phyloP scores from a whole-genome alignment of 345 rosid species.

The Lepidium africanum region DNA sequence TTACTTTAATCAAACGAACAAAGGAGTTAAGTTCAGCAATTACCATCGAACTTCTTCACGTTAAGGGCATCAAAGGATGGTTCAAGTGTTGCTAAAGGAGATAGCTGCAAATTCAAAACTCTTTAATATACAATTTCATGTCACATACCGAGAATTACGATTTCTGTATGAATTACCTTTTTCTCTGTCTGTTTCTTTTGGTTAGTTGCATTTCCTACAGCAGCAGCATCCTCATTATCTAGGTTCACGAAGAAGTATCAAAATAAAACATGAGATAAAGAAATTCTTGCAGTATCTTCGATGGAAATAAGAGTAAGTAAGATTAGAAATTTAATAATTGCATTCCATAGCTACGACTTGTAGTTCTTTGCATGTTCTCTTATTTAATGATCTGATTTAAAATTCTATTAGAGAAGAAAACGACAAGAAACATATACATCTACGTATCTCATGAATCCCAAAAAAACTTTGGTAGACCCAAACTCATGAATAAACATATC shows the following conservation, averaged over 20 bases:
- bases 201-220: constrained; percentile 40
- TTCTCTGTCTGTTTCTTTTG: constrained; percentile 57
- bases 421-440: not conserved
- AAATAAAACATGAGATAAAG: not conserved
- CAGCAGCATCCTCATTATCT: constrained; percentile 47
- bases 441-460: not conserved
- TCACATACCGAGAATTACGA: not conserved
- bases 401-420: not conserved
- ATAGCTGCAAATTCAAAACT: constrained; percentile 50
- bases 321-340: no score
- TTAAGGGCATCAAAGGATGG: constrained; percentile 82
- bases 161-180: constrained; percentile 41
- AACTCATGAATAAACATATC: not conserved
- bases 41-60: constrained; percentile 86
- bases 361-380: not conserved
- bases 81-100: constrained; percentile 78
- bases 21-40: constrained; percentile 17
- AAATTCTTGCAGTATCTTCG: not conserved
- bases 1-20: constrained; percentile 6
- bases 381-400: not conserved
- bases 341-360: not conserved
- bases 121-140: constrained; percentile 17
- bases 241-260: constrained; percentile 16
- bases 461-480: not conserved
- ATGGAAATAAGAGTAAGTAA: not conserved